Conservation (phyloP, 257 asterid species). For the Penstemon newberryi region DNA sequence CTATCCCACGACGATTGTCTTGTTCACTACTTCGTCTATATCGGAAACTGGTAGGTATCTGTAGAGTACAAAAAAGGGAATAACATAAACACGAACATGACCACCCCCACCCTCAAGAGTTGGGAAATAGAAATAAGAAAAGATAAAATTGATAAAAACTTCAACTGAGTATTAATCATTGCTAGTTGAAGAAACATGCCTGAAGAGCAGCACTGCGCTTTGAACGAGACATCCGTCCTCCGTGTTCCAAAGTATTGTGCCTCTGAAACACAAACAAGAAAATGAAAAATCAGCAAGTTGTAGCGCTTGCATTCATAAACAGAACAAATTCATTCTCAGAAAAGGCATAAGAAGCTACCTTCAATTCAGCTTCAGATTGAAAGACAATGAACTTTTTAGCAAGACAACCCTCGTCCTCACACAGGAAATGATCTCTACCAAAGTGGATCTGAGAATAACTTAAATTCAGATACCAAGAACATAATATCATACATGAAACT, state of each 20-base stretch:
- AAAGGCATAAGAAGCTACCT: slow-evolving; percentile 49
- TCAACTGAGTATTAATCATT: background rate
- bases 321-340: background rate
- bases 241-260: slow-evolving; percentile 90
- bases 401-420: slow-evolving; percentile 92
- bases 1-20: slow-evolving; percentile 79
- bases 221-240: slow-evolving; percentile 95
- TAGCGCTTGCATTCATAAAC: background rate
- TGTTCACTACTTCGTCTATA: slow-evolving; percentile 73
- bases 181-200: slow-evolving; percentile 45
- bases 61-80: slow-evolving; percentile 14
- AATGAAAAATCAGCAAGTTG: slow-evolving; percentile 14
- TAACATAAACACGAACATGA: background rate
- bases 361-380: slow-evolving; percentile 77
- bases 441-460: slow-evolving; percentile 68
- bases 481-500: slow-evolving; percentile 4
- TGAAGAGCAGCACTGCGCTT: slow-evolving; percentile 96
- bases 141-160: background rate
- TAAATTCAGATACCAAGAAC: slow-evolving; percentile 21
- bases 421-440: slow-evolving; percentile 75
- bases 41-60: slow-evolving; percentile 94
- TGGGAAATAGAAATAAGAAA: background rate
- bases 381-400: slow-evolving; percentile 82
- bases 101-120: too few species aligned
- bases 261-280: slow-evolving; percentile 53